phyloP scores from a whole-genome alignment of 169 alveolate genomes.

The Cryptosporidium ubiquitum region DNA sequence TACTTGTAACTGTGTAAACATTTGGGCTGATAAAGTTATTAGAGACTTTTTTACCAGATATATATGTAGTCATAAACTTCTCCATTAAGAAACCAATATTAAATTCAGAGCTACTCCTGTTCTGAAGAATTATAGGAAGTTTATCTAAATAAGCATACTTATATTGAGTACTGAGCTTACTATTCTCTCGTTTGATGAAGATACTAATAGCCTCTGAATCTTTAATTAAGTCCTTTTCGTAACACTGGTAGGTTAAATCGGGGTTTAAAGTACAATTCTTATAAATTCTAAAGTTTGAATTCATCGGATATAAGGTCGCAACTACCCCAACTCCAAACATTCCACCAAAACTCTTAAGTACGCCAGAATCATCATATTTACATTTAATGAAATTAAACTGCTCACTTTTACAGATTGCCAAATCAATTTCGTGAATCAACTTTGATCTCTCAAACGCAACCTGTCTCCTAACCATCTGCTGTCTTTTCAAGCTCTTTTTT shows the following conservation, averaged over 20 bases:
- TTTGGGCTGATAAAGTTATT: conserved; percentile 31
- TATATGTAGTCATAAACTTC: conserved; percentile 42
- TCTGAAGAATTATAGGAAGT: conserved; percentile 25
- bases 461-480: conserved; percentile 41
- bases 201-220: background rate
- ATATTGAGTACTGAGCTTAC: conserved; percentile 51
- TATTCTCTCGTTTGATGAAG: conserved; percentile 59
- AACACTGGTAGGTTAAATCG: conserved; percentile 30
- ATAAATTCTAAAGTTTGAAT: conserved; percentile 25
- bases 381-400: conserved; percentile 30
- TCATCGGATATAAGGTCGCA: conserved; percentile 11
- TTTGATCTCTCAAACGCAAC: conserved; percentile 61
- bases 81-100: conserved; percentile 67
- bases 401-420: conserved; percentile 18
- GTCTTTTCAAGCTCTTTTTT: conserved; percentile 13
- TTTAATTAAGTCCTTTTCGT: conserved; percentile 36
- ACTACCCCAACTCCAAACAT: conserved; percentile 69
- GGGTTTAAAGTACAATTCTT: conserved; percentile 41
- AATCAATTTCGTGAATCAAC: conserved; percentile 35
- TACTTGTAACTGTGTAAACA: conserved; percentile 53
- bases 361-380: conserved; percentile 23
- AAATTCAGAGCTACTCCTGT: conserved; percentile 10
- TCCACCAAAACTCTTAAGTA: conserved; percentile 47
- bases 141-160: conserved; percentile 22
- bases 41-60: background rate